A percentile compares a stretch with the other conserved stretches of the same genome.
These are phyloP conservation scores for Pyrenochaeta sp. DNA, from an alignment of 2,329 filamentous ascomycete genomes.

Conservation along the genomic window DNA sequence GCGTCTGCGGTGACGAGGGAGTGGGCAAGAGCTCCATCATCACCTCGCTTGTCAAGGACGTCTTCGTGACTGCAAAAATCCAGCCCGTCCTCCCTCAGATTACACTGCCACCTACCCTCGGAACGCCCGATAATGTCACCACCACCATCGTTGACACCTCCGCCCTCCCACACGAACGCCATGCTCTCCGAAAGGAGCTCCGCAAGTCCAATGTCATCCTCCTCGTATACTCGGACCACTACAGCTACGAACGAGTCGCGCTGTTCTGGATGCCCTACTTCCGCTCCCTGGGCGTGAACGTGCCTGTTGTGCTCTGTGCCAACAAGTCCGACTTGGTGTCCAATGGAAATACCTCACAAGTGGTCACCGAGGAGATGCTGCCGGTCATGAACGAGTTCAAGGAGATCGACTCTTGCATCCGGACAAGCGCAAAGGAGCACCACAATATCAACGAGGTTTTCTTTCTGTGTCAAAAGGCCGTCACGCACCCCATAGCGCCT, in stretches of 20 bases:
- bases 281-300: constrained; percentile 95
- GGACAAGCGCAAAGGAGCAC: constrained; percentile 89
- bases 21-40: constrained; percentile 67
- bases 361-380: constrained; percentile 96
- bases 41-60: constrained; percentile 94
- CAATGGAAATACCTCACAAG: constrained; percentile 78
- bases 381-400: constrained; percentile 99
- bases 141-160: constrained; percentile 98
- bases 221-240: constrained; percentile 96
- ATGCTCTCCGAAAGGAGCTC: constrained; percentile 89
- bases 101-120: constrained; percentile 90
- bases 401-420: constrained; percentile 97
- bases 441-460: constrained; percentile 94
- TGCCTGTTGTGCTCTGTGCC: constrained; percentile 93
- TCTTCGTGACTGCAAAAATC: constrained; percentile 95
- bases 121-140: constrained; percentile 94
- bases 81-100: constrained; percentile 93
- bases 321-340: constrained; percentile 93
- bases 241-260: constrained; percentile 96
- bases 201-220: constrained; percentile 97
- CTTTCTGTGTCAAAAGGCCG: constrained; percentile 97
- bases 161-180: constrained; percentile 89
- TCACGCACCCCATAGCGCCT: constrained; percentile 95
- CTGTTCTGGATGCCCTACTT: constrained; percentile 99
- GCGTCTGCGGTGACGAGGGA: constrained; percentile 94